Evolutionary conservation across 441 rosid genomes (phyloP).

Genomic region (Eutrema salsugineum): DNA sequence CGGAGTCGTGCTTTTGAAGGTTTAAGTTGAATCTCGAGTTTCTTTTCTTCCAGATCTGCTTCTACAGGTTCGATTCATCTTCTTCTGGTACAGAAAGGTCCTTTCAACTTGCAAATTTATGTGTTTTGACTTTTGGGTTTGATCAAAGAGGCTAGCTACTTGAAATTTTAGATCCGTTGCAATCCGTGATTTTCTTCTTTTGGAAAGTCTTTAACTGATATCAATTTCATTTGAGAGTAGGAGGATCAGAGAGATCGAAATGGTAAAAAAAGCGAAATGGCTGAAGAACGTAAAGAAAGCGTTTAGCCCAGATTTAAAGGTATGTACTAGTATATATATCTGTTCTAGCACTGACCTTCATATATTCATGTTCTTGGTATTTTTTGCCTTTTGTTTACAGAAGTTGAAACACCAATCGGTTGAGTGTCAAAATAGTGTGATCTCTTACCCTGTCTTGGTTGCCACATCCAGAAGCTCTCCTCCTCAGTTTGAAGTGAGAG

Average conservation of each 20-base stretch:
- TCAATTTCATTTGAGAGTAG: conserved; percentile 1
- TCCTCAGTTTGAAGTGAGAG: conserved; percentile 44
- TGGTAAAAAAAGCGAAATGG: conserved; percentile 97
- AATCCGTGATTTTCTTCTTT: neutral
- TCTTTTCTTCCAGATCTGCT: conserved; percentile 9
- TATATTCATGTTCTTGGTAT: neutral
- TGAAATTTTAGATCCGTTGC: neutral
- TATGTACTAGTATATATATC: conserved; percentile 2
- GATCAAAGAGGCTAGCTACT: neutral
- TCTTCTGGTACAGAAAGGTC: neutral
- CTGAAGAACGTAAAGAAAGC: conserved; percentile 78
- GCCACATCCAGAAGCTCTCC: conserved; percentile 36
- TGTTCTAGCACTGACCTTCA: neutral
- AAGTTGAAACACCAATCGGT: conserved; percentile 55
- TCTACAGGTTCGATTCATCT: conserved; percentile 11
- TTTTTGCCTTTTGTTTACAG: conserved; percentile 24
- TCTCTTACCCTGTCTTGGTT: conserved; percentile 38
- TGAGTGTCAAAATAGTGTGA: conserved; percentile 48
- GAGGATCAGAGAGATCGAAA: conserved; percentile 44
- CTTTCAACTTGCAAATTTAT: neutral
- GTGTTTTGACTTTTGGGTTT: conserved; percentile 7
- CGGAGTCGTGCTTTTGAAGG: neutral
- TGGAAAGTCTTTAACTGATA: neutral
- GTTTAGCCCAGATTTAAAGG: conserved; percentile 71
- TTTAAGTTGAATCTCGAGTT: neutral